Conservation (phyloP, 768 basidiomycete species). For the Trametes gibbosa region DNA sequence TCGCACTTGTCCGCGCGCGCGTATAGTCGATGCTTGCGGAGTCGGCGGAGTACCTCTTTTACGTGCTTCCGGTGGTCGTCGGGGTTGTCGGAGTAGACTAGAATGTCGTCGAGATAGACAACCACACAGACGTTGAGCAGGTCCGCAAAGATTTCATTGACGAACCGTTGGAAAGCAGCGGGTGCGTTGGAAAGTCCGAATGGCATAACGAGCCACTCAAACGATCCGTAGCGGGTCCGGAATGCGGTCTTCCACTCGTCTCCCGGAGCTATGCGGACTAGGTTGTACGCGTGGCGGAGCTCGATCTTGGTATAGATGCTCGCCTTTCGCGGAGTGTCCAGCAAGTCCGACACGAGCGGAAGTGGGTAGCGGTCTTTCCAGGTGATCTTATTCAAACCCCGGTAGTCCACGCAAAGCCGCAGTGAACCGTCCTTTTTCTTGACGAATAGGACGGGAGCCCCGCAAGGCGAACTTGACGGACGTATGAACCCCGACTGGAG, state of each 20-base stretch:
- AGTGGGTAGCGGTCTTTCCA: constrained; percentile 22
- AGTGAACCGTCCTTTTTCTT: neutral
- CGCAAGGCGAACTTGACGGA: neutral
- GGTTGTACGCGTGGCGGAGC: constrained; percentile 37
- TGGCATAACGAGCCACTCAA: constrained; percentile 32
- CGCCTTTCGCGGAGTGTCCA: constrained; percentile 25
- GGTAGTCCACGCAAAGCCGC: neutral
- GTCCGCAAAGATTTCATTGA: constrained; percentile 18
- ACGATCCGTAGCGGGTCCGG: constrained; percentile 33
- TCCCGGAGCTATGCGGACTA: constrained; percentile 32
- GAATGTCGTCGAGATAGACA: constrained; percentile 15
- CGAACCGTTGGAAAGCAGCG: constrained; percentile 9
- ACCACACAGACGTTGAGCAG: constrained; percentile 10
- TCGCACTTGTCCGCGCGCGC: too few relatives aligned
- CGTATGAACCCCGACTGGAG: neutral
- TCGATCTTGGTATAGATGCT: constrained; percentile 37
- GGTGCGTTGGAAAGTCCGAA: constrained; percentile 18
- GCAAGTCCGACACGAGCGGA: constrained; percentile 28
- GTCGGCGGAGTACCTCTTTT: too few relatives aligned
- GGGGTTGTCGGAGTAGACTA: constrained; percentile 14
- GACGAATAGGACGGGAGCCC: neutral
- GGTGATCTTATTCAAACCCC: neutral
- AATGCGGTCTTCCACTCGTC: constrained; percentile 38
- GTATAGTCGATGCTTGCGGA: too few relatives aligned
- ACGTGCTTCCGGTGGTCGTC: constrained; percentile 20